phyloP scores from a whole-genome alignment of 2,329 filamentous ascomycete species.

The Botryotinia convoluta region DNA sequence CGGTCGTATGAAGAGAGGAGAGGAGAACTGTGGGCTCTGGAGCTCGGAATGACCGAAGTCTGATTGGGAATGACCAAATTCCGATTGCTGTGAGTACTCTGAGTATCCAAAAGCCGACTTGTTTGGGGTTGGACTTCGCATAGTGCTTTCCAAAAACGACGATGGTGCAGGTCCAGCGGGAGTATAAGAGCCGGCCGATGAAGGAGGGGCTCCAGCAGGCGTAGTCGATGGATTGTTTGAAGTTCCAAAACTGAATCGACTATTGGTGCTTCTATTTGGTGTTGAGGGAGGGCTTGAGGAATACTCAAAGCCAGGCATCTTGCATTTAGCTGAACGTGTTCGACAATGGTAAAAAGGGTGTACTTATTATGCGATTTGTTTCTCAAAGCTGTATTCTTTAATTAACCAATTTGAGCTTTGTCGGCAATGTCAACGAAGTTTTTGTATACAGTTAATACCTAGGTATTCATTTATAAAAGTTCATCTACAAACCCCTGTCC shows the following conservation, averaged over 20 bases:
- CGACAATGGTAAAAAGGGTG: not conserved
- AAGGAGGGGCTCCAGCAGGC: constrained; percentile 55
- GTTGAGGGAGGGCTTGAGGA: constrained; percentile 40
- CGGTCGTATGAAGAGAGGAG: constrained; percentile 26
- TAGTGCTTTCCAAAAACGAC: constrained; percentile 51
- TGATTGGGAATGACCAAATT: constrained; percentile 28
- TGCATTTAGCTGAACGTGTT: not conserved
- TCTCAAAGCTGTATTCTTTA: not conserved
- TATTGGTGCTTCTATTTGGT: constrained; percentile 36
- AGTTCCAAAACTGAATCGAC: constrained; percentile 32
- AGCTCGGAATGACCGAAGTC: constrained; percentile 26
- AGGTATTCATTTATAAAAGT: constrained; percentile 7
- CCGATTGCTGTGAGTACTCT: constrained; percentile 39
- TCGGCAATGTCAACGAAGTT: not conserved
- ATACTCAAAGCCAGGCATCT: constrained; percentile 33
- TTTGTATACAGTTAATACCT: not conserved
- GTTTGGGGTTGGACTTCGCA: constrained; percentile 39
- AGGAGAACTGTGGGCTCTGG: constrained; percentile 27
- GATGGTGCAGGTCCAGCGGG: constrained; percentile 53
- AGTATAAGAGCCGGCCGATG: constrained; percentile 52
- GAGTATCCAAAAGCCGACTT: constrained; percentile 32
- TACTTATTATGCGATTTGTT: not conserved
- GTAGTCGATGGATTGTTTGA: constrained; percentile 51
- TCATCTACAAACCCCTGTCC: constrained; percentile 15
- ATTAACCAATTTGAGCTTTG: constrained; percentile 8